Evolutionary conservation across 768 basidiomycete species (phyloP).

Genomic region (Ramaria rubella): DNA sequence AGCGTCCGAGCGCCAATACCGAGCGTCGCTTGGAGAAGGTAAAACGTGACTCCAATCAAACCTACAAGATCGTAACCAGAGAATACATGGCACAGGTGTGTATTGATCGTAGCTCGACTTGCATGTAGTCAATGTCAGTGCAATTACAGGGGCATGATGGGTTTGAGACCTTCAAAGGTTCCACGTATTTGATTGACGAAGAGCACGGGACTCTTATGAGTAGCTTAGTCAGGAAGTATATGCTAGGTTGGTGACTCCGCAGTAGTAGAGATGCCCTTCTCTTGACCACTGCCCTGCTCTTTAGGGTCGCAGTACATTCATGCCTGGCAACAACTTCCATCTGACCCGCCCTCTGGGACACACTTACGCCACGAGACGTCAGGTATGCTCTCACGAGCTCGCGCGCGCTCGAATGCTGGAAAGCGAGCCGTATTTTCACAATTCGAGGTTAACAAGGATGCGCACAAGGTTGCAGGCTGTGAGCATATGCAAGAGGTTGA

Average conservation of each 20-base stretch:
- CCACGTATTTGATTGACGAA: slow-evolving; percentile 69
- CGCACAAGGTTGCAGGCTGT: slow-evolving; percentile 40
- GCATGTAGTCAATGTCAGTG: not conserved
- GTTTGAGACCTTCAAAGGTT: slow-evolving; percentile 58
- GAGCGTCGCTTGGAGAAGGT: slow-evolving; percentile 43
- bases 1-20: slow-evolving; percentile 28
- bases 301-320: slow-evolving; percentile 72
- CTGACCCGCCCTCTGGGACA: slow-evolving; percentile 20
- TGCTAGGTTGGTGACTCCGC: slow-evolving; percentile 51
- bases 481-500: slow-evolving; percentile 81
- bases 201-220: slow-evolving; percentile 79
- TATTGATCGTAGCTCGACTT: not conserved
- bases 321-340: slow-evolving; percentile 42
- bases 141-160: slow-evolving; percentile 65
- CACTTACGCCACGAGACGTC: slow-evolving; percentile 40
- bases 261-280: not conserved
- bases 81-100: slow-evolving; percentile 66
- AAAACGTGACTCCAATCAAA: slow-evolving; percentile 45
- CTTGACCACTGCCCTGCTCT: not conserved
- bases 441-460: not conserved
- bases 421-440: slow-evolving; percentile 1
- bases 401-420: slow-evolving; percentile 24
- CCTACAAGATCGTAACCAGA: slow-evolving; percentile 77
- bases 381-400: slow-evolving; percentile 42
- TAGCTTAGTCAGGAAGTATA: slow-evolving; percentile 72